These are phyloP conservation scores for Amanita phalloides DNA, from an alignment of 768 basidiomycete genomes.

Conservation along the genomic window DNA sequence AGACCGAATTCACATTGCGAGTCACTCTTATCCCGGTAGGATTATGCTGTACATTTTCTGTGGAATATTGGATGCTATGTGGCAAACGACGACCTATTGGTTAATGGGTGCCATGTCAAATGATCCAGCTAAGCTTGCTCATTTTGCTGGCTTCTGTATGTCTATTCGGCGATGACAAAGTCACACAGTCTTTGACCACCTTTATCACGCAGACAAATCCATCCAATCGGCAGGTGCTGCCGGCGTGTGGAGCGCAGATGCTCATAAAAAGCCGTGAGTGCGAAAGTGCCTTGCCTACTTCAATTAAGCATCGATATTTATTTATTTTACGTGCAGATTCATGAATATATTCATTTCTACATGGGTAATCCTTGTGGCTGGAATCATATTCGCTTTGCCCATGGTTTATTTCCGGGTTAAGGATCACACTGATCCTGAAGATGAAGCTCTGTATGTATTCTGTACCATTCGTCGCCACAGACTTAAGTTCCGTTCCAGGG, in stretches of 20 bases:
- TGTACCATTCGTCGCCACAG: not conserved
- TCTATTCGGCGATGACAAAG: constrained; percentile 8
- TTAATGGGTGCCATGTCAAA: constrained; percentile 83
- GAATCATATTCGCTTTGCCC: constrained; percentile 56
- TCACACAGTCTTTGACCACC: not conserved
- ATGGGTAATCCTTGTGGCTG: constrained; percentile 59
- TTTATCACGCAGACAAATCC: constrained; percentile 42
- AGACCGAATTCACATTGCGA: constrained; percentile 42
- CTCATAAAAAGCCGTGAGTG: constrained; percentile 46
- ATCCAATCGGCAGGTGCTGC: constrained; percentile 72
- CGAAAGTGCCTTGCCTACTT: not conserved
- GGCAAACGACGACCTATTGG: constrained; percentile 81
- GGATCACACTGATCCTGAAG: constrained; percentile 41
- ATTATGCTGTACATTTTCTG: constrained; percentile 62
- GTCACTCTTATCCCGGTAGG: constrained; percentile 40
- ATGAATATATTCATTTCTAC: constrained; percentile 69
- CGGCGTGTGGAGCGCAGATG: constrained; percentile 65
- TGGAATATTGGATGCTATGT: constrained; percentile 72
- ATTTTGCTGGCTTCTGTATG: constrained; percentile 77
- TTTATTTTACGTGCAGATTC: constrained; percentile 23
- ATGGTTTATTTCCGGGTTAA: constrained; percentile 68
- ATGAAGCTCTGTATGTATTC: constrained; percentile 39
- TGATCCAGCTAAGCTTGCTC: constrained; percentile 67
- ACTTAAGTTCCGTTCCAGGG: constrained; percentile 14
- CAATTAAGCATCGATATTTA: not conserved